Conservation (phyloP, 2,329 filamentous ascomycete genomes). For the Onygenales sp. region DNA sequence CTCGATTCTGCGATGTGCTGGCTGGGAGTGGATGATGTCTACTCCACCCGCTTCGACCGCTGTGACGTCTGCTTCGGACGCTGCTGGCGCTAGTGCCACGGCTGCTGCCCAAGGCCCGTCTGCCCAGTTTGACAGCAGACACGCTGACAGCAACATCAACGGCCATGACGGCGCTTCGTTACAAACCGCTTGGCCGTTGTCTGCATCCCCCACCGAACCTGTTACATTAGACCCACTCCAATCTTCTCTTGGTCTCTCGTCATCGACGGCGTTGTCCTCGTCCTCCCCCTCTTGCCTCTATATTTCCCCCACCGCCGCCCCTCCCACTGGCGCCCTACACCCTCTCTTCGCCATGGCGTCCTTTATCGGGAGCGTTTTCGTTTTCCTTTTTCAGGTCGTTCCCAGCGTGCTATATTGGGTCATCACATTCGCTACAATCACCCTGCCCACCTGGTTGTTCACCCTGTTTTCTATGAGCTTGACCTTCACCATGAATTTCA, state of each 20-base stretch:
- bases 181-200: neutral
- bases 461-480: constrained; percentile 82
- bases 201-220: constrained; percentile 1
- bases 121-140: neutral
- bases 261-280: neutral
- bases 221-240: constrained; percentile 1
- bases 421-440: constrained; percentile 78
- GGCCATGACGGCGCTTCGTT: neutral
- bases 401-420: constrained; percentile 63
- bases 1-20: neutral
- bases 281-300: constrained; percentile 3
- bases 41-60: neutral
- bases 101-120: neutral
- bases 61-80: neutral
- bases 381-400: constrained; percentile 43
- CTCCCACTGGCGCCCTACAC: neutral
- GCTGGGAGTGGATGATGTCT: neutral
- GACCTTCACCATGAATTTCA: constrained; percentile 98
- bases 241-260: neutral
- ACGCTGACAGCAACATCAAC: neutral
- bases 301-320: constrained; percentile 3
- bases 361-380: constrained; percentile 19
- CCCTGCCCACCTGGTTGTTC: constrained; percentile 80
- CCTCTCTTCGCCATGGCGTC: constrained; percentile 10
- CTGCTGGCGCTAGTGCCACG: neutral